These are phyloP conservation scores for Hibiscus trionum DNA, from an alignment of 345 rosid species.

Conservation along the genomic window DNA sequence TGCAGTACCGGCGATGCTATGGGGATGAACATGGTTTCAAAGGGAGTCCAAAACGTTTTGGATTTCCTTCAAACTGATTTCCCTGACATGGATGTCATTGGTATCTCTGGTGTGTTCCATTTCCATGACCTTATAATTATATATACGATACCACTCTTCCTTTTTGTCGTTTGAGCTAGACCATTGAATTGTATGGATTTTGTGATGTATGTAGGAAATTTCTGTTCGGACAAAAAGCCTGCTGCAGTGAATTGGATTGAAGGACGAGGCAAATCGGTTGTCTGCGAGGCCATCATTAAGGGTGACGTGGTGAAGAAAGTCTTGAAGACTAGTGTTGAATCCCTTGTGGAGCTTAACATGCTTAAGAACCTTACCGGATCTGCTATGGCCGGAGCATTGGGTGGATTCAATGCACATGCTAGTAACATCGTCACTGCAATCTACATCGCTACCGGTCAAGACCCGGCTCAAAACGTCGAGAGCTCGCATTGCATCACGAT, in stretches of 20 bases:
- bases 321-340: conserved; percentile 50
- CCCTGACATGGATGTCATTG: conserved; percentile 66
- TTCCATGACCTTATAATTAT: not conserved
- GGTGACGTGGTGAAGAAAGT: conserved; percentile 55
- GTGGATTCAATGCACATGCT: conserved; percentile 78
- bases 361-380: conserved; percentile 70
- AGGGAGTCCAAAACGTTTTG: conserved; percentile 66
- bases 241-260: conserved; percentile 78
- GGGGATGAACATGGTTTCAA: conserved; percentile 87
- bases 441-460: conserved; percentile 67
- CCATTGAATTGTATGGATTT: not conserved
- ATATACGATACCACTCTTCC: not conserved
- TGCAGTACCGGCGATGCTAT: conserved; percentile 70
- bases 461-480: conserved; percentile 70
- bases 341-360: conserved; percentile 71
- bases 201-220: conserved; percentile 38
- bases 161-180: not conserved
- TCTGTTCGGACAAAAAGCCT: conserved; percentile 65
- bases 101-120: conserved; percentile 42
- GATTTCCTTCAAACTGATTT: conserved; percentile 54
- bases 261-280: conserved; percentile 72
- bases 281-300: conserved; percentile 60
- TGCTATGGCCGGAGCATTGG: conserved; percentile 67
- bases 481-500: conserved; percentile 72
- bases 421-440: conserved; percentile 55